Conservation (phyloP, 2,329 filamentous ascomycete genomes). For the Chrysosporium queenslandicum region DNA sequence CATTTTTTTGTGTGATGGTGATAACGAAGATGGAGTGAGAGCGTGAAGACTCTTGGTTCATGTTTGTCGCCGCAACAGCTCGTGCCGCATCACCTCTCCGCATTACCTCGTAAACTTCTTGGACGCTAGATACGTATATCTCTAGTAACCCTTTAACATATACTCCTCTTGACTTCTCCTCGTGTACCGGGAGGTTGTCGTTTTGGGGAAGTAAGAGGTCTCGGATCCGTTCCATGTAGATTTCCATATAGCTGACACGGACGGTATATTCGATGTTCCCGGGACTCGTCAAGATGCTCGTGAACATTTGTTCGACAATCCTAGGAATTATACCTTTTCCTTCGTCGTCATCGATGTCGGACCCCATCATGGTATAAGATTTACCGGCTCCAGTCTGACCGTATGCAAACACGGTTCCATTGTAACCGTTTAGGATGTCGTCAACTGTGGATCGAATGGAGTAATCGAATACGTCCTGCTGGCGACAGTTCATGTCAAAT, state of each 20-base stretch:
- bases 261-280: slow-evolving; percentile 98
- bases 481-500: slow-evolving; percentile 85
- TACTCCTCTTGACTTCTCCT: slow-evolving; percentile 90
- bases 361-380: slow-evolving; percentile 98
- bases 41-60: slow-evolving; percentile 97
- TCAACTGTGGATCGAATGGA: slow-evolving; percentile 93
- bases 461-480: slow-evolving; percentile 94
- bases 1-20: slow-evolving; percentile 93
- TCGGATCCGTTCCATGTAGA: slow-evolving; percentile 98
- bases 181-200: slow-evolving; percentile 94
- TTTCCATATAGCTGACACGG: slow-evolving; percentile 97
- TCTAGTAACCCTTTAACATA: slow-evolving; percentile 94
- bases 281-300: slow-evolving; percentile 83
- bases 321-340: slow-evolving; percentile 91
- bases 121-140: slow-evolving; percentile 89
- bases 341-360: slow-evolving; percentile 80
- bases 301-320: slow-evolving; percentile 95
- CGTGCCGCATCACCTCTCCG: slow-evolving; percentile 78
- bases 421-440: slow-evolving; percentile 97
- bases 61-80: slow-evolving; percentile 93
- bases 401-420: slow-evolving; percentile 97
- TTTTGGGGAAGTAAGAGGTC: slow-evolving; percentile 88
- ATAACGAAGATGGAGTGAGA: slow-evolving; percentile 98
- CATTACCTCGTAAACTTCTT: slow-evolving; percentile 96
- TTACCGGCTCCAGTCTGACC: slow-evolving; percentile 97